phyloP scores from a whole-genome alignment of 352 stramenopile genomes.

The Stramenopiles sp. region DNA sequence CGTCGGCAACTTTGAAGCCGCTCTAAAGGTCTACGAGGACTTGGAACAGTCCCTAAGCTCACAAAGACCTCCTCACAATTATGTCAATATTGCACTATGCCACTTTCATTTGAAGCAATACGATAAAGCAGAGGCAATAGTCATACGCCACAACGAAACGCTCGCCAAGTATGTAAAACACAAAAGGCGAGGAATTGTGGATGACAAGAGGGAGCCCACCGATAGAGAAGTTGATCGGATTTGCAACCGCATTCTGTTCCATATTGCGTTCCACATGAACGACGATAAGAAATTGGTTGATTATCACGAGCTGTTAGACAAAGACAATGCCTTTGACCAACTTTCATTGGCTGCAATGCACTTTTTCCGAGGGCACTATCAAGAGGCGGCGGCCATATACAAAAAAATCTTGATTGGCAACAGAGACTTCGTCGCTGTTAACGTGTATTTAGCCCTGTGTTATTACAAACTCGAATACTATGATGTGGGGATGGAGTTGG shows the following conservation, averaged over 20 bases:
- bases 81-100: slow-evolving; percentile 66
- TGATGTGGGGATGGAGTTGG: slow-evolving; percentile 85
- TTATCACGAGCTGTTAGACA: slow-evolving; percentile 75
- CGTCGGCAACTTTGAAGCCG: slow-evolving; percentile 71
- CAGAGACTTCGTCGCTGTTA: slow-evolving; percentile 79
- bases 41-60: slow-evolving; percentile 22
- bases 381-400: slow-evolving; percentile 86
- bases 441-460: slow-evolving; percentile 94
- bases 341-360: slow-evolving; percentile 85
- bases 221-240: slow-evolving; percentile 35
- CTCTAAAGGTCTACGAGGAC: slow-evolving; percentile 67
- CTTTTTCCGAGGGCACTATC: slow-evolving; percentile 77
- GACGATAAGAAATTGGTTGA: slow-evolving; percentile 81
- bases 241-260: slow-evolving; percentile 79
- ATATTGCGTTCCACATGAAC: slow-evolving; percentile 69
- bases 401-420: slow-evolving; percentile 80
- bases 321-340: slow-evolving; percentile 69
- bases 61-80: slow-evolving; percentile 48
- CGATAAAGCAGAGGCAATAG: slow-evolving; percentile 56
- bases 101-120: slow-evolving; percentile 79
- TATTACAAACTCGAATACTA: slow-evolving; percentile 97
- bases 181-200: slow-evolving; percentile 27
- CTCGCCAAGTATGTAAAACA: too few species aligned
- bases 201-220: slow-evolving; percentile 25
- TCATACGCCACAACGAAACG: too few species aligned